Percentiles rank a stretch among this genome's conserved stretches.
phyloP scores from a whole-genome alignment of 805 yeast species.

The Jamesozyma lodderae region DNA sequence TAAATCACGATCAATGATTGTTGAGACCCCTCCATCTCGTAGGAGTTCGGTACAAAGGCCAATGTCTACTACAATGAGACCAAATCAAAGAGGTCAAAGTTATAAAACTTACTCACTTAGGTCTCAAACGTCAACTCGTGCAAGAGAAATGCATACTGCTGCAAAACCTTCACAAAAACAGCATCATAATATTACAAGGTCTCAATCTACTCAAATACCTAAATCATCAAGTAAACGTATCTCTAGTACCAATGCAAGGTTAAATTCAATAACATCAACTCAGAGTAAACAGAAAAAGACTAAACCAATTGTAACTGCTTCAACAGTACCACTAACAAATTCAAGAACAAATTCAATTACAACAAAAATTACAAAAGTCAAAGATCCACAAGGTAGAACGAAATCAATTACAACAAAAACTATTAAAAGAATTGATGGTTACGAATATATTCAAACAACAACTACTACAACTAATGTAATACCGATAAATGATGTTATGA shows the following conservation, averaged over 20 bases:
- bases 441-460: constrained; percentile 41
- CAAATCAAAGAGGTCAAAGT: too few relatives aligned
- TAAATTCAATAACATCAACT: constrained; percentile 20
- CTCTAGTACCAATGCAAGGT: too few relatives aligned
- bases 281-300: constrained; percentile 1
- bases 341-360: constrained; percentile 31
- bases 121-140: too few relatives aligned
- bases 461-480: constrained; percentile 30
- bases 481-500: constrained; percentile 3
- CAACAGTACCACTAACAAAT: not conserved
- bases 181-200: too few relatives aligned
- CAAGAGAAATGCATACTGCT: too few relatives aligned
- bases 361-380: constrained; percentile 42
- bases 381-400: constrained; percentile 44
- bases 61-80: not conserved
- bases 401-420: constrained; percentile 48
- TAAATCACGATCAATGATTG: not conserved
- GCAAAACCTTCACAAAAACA: too few relatives aligned
- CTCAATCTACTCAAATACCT: too few relatives aligned
- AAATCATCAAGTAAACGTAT: too few relatives aligned
- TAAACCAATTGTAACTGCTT: not conserved
- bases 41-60: not conserved
- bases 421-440: constrained; percentile 40
- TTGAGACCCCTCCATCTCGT: not conserved
- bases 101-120: constrained; percentile 15